phyloP scores from a whole-genome alignment of 257 asterid species.

The Prunella vulgaris region DNA sequence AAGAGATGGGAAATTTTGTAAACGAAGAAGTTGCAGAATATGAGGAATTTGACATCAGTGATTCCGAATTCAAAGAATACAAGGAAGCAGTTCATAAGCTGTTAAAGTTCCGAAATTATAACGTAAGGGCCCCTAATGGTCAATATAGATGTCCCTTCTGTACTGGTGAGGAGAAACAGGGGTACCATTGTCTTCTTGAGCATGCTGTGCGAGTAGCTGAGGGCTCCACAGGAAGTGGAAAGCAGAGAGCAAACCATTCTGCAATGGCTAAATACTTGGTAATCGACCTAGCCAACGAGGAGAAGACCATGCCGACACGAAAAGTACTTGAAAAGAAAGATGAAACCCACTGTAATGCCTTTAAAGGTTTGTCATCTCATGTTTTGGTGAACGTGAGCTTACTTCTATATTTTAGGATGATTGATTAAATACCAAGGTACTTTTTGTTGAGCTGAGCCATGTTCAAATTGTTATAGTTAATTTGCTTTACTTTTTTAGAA shows the following conservation, averaged over 20 bases:
- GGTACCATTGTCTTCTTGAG: slow-evolving; percentile 4
- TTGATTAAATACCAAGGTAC: too few relatives aligned
- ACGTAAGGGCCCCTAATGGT: not conserved
- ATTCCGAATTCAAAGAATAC: not conserved
- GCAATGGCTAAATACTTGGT: slow-evolving; percentile 20
- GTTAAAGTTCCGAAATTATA: not conserved
- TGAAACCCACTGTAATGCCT: slow-evolving; percentile 47
- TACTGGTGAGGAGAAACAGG: not conserved
- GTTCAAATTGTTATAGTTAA: not conserved
- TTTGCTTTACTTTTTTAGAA: not conserved
- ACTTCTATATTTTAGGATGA: too few relatives aligned
- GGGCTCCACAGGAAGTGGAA: not conserved
- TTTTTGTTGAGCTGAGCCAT: not conserved
- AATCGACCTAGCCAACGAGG: not conserved
- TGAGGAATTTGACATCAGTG: too few relatives aligned
- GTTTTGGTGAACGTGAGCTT: not conserved
- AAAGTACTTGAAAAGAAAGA: slow-evolving; percentile 68
- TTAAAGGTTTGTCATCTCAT: slow-evolving; percentile 44
- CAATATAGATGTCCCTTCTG: slow-evolving; percentile 7
- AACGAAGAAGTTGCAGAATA: too few relatives aligned
- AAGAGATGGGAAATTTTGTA: too few relatives aligned
- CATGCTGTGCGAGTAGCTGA: slow-evolving; percentile 9
- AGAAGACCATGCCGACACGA: slow-evolving; percentile 40
- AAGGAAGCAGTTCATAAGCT: not conserved
- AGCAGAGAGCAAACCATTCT: slow-evolving; percentile 17